phyloP scores from a whole-genome alignment of 305 asterid genomes.

The Petunia hybrid region DNA sequence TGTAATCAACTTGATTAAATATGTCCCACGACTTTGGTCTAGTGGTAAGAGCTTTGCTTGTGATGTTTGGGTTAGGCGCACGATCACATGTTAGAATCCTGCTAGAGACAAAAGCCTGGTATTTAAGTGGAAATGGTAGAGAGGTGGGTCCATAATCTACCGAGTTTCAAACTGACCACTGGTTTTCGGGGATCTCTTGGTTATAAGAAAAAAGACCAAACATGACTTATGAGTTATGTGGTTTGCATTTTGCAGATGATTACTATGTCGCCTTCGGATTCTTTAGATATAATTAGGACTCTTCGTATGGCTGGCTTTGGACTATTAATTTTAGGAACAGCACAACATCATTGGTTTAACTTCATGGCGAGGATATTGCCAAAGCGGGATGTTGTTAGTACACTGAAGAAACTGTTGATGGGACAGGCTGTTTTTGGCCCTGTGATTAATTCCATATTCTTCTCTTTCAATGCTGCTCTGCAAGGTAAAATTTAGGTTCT shows the following conservation, averaged over 20 bases:
- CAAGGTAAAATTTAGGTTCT: slow-evolving; percentile 60
- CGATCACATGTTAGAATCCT: too few species aligned
- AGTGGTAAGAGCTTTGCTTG: too few species aligned
- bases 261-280: slow-evolving; percentile 61
- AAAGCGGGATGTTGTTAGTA: slow-evolving; percentile 63
- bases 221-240: slow-evolving; percentile 18
- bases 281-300: slow-evolving; percentile 67
- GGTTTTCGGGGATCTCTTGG: too few species aligned
- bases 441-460: slow-evolving; percentile 62
- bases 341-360: slow-evolving; percentile 86
- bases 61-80: too few species aligned
- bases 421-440: slow-evolving; percentile 85
- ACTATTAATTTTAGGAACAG: slow-evolving; percentile 71
- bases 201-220: neutral
- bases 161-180: too few species aligned
- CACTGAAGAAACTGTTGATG: slow-evolving; percentile 76
- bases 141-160: too few species aligned
- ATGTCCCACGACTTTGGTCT: neutral
- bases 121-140: too few species aligned
- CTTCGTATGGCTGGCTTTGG: slow-evolving; percentile 85
- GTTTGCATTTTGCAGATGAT: slow-evolving; percentile 50
- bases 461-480: slow-evolving; percentile 79
- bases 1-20: neutral
- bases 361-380: slow-evolving; percentile 65
- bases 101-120: too few species aligned